Evolutionary conservation across 139 green algal species (phyloP), one percentile per base, ranked within the genome.

Genomic region (Desmodesmus armatus): DNA sequence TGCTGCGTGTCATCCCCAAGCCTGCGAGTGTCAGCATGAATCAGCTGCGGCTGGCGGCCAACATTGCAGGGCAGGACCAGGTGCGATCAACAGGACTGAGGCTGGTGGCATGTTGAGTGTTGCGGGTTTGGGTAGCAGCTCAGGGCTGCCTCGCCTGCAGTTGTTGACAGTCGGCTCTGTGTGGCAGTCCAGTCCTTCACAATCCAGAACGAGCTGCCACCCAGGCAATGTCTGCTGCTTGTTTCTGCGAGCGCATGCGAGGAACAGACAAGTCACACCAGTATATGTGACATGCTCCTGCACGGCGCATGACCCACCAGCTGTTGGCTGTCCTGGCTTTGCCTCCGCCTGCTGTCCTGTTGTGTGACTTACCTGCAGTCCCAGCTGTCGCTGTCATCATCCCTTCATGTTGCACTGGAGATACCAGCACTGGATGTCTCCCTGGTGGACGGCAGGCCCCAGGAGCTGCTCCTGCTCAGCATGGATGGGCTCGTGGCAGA

Each of bases 391-490:
- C 81, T 70, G 3, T 70, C 81, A 27, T 80, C 70, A 2, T 55
- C 70, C 33, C 27, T 87, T 51, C 70, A 80, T 37, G 33, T 83
- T 40, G 27, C 23, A 3, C 27, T 89, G 21, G 82, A 88, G 47
- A 39, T 91, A 2, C 63, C 82, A 25, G 69, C 66, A 39, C 55
- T 95, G 41, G 91, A 96, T 43, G 51, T 98, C 15, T 96, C 91
- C 55, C 23, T 98, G 23, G 91, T 98, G 29, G 95, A 98, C 87
- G 78, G 91, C 27, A 65, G 74, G 58, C 93, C 95, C 0, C 85
- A 94, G 76, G 95, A 98, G 93, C 83, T 98, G 78, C 75, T 95
- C 66, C 80, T 95, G 44, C 72, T 95, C 31, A 90, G 69, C 1
- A 15, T 94, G 47, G 81, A 92, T 23, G 91, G 90, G 0, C 74